A percentile compares a stretch with the other conserved stretches of the same genome.
phyloP scores from a whole-genome alignment of 441 rosid species.

The Populus hybrid region DNA sequence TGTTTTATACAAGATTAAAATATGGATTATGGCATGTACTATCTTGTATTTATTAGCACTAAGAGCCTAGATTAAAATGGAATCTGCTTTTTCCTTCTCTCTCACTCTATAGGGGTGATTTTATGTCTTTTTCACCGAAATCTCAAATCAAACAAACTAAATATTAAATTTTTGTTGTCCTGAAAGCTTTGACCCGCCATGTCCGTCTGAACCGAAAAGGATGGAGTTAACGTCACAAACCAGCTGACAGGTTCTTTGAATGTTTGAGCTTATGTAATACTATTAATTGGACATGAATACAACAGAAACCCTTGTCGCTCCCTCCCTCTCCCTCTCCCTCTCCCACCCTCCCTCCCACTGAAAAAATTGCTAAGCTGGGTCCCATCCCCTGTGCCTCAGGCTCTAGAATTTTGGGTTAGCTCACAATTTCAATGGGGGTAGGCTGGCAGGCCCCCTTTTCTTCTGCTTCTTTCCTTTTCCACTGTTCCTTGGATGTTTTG shows the following conservation, averaged over 20 bases:
- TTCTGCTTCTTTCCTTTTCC: conserved; percentile 5
- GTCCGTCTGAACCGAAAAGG: conserved; percentile 25
- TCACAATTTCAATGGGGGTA: conserved; percentile 25
- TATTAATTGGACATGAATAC: conserved; percentile 5
- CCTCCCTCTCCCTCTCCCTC: not conserved
- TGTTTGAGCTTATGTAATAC: not conserved
- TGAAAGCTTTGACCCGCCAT: conserved; percentile 40
- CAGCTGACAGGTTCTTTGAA: conserved; percentile 39
- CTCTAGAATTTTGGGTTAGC: conserved; percentile 14
- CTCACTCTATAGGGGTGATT: conserved; percentile 14
- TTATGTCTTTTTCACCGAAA: conserved; percentile 59
- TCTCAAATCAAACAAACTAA: conserved; percentile 32
- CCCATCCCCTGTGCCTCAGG: conserved; percentile 20
- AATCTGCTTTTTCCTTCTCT: conserved; percentile 16
- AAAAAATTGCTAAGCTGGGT: conserved; percentile 23
- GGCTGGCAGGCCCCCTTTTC: conserved; percentile 21
- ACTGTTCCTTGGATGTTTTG: conserved; percentile 5
- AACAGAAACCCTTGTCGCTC: not conserved
- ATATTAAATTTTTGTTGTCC: conserved; percentile 14
- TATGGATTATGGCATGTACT: conserved; percentile 7
- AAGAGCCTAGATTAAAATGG: conserved; percentile 21
- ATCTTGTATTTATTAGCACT: conserved; percentile 17
- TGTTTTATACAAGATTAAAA: conserved; percentile 7
- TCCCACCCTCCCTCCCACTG: not conserved
- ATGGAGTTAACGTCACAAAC: conserved; percentile 24